Conservation (phyloP, 345 rosid species). For the Firmiana major region DNA sequence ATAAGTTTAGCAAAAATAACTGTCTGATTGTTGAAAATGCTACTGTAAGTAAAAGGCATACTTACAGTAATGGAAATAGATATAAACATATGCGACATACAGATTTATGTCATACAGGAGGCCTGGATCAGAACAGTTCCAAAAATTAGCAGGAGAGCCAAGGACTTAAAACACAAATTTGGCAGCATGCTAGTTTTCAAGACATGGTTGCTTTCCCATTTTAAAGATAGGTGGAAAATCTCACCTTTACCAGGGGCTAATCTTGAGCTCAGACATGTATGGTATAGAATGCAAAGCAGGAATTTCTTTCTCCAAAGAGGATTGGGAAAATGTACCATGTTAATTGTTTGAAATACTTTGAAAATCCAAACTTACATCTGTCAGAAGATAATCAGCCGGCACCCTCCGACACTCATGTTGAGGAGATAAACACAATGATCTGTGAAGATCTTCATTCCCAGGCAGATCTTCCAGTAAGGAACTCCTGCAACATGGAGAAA, state of each 20-base stretch:
- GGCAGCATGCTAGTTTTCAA: neutral
- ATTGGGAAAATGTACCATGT: slow-evolving; percentile 28
- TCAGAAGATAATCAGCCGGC: slow-evolving; percentile 14
- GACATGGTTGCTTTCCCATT: neutral
- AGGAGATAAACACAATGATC: slow-evolving; percentile 27
- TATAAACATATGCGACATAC: neutral
- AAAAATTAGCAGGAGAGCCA: neutral
- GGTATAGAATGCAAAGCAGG: no score
- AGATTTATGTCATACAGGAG: neutral
- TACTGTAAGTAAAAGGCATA: neutral
- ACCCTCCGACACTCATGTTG: slow-evolving; percentile 20
- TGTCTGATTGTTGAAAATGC: neutral
- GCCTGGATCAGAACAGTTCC: neutral
- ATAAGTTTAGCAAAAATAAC: neutral
- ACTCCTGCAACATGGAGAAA: slow-evolving; percentile 35
- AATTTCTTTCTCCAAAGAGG: no score
- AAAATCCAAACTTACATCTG: slow-evolving; percentile 23
- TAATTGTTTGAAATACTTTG: slow-evolving; percentile 23
- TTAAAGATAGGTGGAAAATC: slow-evolving; percentile 7
- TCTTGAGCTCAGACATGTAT: slow-evolving; percentile 11
- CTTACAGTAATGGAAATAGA: neutral
- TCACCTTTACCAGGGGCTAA: slow-evolving; percentile 24
- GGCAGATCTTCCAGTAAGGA: slow-evolving; percentile 44
- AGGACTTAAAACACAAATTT: neutral
- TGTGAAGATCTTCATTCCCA: slow-evolving; percentile 24